These are phyloP conservation scores for Aspergillus piperis DNA, from an alignment of 2,329 filamentous ascomycete species.

Conservation along the genomic window DNA sequence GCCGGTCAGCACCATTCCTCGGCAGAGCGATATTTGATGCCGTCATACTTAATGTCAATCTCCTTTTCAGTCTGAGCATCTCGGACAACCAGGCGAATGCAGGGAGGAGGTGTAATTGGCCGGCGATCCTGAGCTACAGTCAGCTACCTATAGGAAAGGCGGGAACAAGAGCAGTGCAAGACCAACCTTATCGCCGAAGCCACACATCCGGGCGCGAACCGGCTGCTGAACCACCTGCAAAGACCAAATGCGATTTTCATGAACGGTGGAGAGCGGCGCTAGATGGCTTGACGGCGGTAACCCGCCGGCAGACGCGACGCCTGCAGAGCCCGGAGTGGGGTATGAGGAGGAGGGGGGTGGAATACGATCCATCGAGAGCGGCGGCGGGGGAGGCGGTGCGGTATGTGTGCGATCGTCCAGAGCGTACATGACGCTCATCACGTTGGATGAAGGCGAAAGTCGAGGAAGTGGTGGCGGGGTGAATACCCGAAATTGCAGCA, in stretches of 20 bases:
- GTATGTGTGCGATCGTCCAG: slow-evolving; percentile 41
- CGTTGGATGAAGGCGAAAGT: neutral
- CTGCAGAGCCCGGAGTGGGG: slow-evolving; percentile 37
- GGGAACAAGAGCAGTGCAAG: neutral
- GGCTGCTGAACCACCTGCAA: slow-evolving; percentile 88
- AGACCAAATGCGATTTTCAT: slow-evolving; percentile 54
- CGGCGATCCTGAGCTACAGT: slow-evolving; percentile 69
- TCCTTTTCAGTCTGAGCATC: slow-evolving; percentile 76
- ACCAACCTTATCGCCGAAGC: slow-evolving; percentile 92
- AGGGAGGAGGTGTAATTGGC: slow-evolving; percentile 93
- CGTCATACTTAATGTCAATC: slow-evolving; percentile 74
- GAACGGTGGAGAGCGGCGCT: slow-evolving; percentile 43
- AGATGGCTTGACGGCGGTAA: slow-evolving; percentile 37
- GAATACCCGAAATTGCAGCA: slow-evolving; percentile 14
- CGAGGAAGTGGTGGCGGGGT: slow-evolving; percentile 17
- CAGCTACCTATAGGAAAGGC: neutral
- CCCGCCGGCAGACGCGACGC: slow-evolving; percentile 31
- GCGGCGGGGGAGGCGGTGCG: slow-evolving; percentile 37
- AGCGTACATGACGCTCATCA: slow-evolving; percentile 35
- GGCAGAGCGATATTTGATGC: too few species aligned
- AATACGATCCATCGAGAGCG: slow-evolving; percentile 45
- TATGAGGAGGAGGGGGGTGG: slow-evolving; percentile 38
- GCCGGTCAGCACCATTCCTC: slow-evolving; percentile 16
- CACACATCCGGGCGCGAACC: slow-evolving; percentile 92
- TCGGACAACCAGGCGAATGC: slow-evolving; percentile 77